phyloP scores from a whole-genome alignment of 2,329 filamentous ascomycete genomes.

The Trichoderma harzianum region DNA sequence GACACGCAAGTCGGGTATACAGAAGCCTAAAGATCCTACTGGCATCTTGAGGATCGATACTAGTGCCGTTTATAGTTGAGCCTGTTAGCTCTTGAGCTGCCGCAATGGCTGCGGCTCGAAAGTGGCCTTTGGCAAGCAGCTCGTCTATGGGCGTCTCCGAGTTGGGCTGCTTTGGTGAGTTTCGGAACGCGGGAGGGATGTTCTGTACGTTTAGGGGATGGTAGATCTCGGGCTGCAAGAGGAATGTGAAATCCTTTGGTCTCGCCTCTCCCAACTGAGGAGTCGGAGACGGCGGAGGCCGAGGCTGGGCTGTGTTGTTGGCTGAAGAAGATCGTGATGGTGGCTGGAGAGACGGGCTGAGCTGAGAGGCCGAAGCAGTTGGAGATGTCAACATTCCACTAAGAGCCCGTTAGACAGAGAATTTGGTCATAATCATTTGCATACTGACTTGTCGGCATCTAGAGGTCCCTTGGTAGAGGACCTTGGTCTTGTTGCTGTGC shows the following conservation, averaged over 20 bases:
- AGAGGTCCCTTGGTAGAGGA: conserved; percentile 76
- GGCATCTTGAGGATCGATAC: conserved; percentile 53
- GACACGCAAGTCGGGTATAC: conserved; percentile 76
- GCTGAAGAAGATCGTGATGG: conserved; percentile 23
- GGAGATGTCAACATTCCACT: conserved; percentile 32
- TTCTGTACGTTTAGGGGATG: conserved; percentile 69
- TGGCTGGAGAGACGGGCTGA: conserved; percentile 11
- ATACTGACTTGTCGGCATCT: conserved; percentile 69
- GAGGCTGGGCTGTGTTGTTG: conserved; percentile 26
- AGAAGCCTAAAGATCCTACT: conserved; percentile 70
- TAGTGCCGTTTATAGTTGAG: conserved; percentile 40
- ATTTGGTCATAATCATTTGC: neutral
- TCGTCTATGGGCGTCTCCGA: conserved; percentile 62
- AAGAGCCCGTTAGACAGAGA: neutral
- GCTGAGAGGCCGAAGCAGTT: conserved; percentile 25
- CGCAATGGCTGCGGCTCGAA: conserved; percentile 71
- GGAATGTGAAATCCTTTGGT: conserved; percentile 71
- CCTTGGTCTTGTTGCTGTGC: conserved; percentile 53
- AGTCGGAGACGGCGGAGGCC: conserved; percentile 28
- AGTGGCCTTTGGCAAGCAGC: conserved; percentile 71
- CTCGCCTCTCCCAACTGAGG: conserved; percentile 31
- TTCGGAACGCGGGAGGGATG: conserved; percentile 64
- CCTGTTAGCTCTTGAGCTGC: conserved; percentile 60
- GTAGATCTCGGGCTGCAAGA: conserved; percentile 77
- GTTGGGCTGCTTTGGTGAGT: conserved; percentile 60